phyloP scores from a whole-genome alignment of 495 filamentous ascomycete species.

The Penicillium silybi region DNA sequence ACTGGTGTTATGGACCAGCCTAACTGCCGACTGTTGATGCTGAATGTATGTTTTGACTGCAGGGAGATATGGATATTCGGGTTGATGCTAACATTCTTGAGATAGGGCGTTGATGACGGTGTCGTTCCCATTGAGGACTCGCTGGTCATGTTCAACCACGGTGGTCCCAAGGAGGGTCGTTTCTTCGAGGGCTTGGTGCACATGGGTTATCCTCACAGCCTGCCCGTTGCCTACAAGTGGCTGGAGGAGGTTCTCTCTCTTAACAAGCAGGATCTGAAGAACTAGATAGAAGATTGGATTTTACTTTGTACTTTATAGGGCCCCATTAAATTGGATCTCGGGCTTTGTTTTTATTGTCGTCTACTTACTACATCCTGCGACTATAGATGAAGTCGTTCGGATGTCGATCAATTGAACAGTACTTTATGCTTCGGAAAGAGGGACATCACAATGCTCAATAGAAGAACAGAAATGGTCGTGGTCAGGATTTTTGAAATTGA shows the following conservation, averaged over 20 bases:
- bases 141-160: slow-evolving; percentile 63
- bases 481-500: not conserved
- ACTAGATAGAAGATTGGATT: slow-evolving; percentile 3
- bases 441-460: not conserved
- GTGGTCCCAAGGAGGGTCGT: slow-evolving; percentile 67
- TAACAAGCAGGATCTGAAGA: slow-evolving; percentile 19
- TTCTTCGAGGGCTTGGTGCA: slow-evolving; percentile 59
- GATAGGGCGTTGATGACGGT: slow-evolving; percentile 63
- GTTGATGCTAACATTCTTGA: not conserved
- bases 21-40: slow-evolving; percentile 59
- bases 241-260: slow-evolving; percentile 33
- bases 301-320: no score
- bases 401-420: not conserved
- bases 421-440: no score
- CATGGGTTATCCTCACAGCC: slow-evolving; percentile 59
- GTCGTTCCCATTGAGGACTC: slow-evolving; percentile 78
- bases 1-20: slow-evolving; percentile 62
- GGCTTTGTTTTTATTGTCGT: not conserved
- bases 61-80: not conserved
- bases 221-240: slow-evolving; percentile 36
- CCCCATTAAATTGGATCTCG: not conserved
- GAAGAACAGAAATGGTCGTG: not conserved
- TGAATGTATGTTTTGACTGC: slow-evolving; percentile 54
- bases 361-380: not conserved
- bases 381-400: not conserved